Evolutionary conservation across 2,329 filamentous ascomycete species (phyloP).

Genomic region (Beauveria asiatica): DNA sequence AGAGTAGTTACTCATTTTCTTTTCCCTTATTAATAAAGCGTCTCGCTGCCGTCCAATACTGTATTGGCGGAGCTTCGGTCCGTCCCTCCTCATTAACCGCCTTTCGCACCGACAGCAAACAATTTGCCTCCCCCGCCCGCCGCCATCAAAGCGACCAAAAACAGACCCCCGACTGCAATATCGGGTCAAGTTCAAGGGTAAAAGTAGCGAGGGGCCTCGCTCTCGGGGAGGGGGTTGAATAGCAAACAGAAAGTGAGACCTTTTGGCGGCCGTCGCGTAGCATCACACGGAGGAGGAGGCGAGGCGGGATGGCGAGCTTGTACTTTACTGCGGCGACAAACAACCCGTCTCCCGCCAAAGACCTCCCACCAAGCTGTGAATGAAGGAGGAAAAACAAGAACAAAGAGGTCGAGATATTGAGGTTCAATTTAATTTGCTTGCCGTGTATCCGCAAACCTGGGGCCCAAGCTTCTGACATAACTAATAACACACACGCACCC

Average conservation of each 20-base stretch:
- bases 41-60: too few relatives aligned
- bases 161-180: not conserved
- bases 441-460: not conserved
- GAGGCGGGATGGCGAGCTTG: not conserved
- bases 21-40: not conserved
- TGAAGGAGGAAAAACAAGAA: not conserved
- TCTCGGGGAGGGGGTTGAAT: not conserved
- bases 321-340: constrained; percentile 4
- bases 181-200: not conserved
- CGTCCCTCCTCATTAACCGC: not conserved
- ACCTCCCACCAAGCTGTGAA: not conserved
- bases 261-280: not conserved
- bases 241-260: constrained; percentile 8
- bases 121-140: not conserved
- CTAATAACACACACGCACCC: not conserved
- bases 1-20: not conserved
- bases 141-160: not conserved
- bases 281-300: not conserved
- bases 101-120: not conserved
- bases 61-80: not conserved
- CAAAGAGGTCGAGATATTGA: too few relatives aligned
- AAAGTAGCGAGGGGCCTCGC: not conserved
- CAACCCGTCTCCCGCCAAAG: not conserved
- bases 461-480: not conserved
- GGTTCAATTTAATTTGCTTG: not conserved